Base-by-base conservation (phyloP, 2,329 filamentous ascomycete genomes). In the Keithomyces neogunnii region DNA sequence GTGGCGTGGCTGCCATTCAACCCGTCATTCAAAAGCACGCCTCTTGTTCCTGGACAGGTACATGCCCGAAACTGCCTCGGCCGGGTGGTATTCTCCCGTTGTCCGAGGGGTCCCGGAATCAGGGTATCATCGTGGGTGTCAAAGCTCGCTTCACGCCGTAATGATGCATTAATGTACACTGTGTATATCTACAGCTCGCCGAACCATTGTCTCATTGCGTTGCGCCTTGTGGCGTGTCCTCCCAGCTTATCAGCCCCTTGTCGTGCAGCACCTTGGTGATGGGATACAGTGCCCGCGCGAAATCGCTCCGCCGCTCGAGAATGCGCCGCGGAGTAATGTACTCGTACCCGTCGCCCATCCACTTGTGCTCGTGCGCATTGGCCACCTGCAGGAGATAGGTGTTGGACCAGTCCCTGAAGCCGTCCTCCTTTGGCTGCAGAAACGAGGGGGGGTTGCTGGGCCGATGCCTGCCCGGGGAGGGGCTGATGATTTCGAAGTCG, bases 1-100 rank as follows among this genome's bases (percentile, higher is more conserved):
- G 56, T 2, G 65, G 62, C 19, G 57, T 57, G 8, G 47, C 53
- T 4, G 56, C 62, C 1, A 57, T 69, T 4, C 57, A 54, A 0
- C 52, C 59, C 2, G 51, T 68, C 6, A 60, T 69, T 43, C 53
- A 53, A 4, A 51, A 52, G 2, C 56, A 67, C 45, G 61, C 62
- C 7, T 50, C 19, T 7, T 61, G 69, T 2, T 62, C 55, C 30
- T 71, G 5, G 69, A 72, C 54, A 70, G 70, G 54, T 67, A 66
- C 45, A 48, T 71, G 0, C 57, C 70, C 5, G 53, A 64, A 9
- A 62, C 62, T 10, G 62, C 61, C n/a, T 52, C 58, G 4, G 47
- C 58, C 9, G 57, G 53, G 1, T 19, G 19, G 19, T 19, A 19
- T 19, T 19, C 19, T 1, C 19, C 19, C 19, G 19, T 19, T 19